Base-by-base conservation (phyloP, 768 basidiomycete species). In the Leccinum ochraceum region DNA sequence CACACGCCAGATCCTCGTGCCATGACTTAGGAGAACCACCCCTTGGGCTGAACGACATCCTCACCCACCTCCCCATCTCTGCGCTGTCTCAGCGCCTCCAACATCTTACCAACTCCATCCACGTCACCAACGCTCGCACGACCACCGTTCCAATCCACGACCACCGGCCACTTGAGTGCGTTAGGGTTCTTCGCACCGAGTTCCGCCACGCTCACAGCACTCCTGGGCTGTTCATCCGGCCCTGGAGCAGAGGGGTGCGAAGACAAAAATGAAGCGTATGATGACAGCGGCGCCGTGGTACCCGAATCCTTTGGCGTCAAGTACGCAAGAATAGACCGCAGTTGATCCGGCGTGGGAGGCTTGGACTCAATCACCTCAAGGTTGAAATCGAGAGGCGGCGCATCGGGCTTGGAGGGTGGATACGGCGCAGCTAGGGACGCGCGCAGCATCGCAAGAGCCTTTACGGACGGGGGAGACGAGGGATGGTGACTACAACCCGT, bases 131-230 rank as follows among this genome's bases (percentile, higher is more conserved):
- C 74, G 20, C 81, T 80, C 10, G 84, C 88, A 46, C 79, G 79
- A 1, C 90, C 90, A 24, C 78, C 81, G 16, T 78, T 74, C 90
- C 90, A 92, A 65, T 92, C 86, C 2, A 92, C 90, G 0, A 92
- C 88, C 51, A 92, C 81, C 0, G 90, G 90, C 89, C 89, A 92
- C 61, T 85, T 89, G 64, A 91, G 72, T 16, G 83, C 84, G 14
- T 78, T 78, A 1, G 86, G 87, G 59, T 86, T 85, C 71, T 78
- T 77, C 49, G 75, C 65, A 0, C 79, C 88, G 10, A 90, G 77
- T 30, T 79, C 74, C 3, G 75, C 75, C 9, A 92, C 75, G 8
- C 73, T 81, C 6, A 79, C 72, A 0, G 81, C 65, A 28, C 73
- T 81, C 7, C 83, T 76, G 0, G 80, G 74, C 60, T 67, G 71